Conservation (phyloP, 768 basidiomycete genomes). For the Mycena leptocephala region DNA sequence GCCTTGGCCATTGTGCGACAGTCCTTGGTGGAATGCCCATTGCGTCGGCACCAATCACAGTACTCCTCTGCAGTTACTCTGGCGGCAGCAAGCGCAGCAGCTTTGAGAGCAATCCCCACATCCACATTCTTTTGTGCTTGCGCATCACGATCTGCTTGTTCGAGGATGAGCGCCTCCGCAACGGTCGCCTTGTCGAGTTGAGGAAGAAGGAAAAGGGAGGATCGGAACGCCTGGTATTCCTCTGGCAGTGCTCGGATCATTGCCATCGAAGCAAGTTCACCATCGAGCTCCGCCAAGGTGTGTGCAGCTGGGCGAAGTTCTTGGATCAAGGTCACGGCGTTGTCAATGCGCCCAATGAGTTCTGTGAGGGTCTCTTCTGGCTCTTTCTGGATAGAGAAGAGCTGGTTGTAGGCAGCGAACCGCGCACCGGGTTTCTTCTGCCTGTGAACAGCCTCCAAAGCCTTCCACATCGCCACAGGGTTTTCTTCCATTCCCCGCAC, state of each 20-base stretch:
- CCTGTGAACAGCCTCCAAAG: constrained; percentile 26
- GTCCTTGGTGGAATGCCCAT: constrained; percentile 7
- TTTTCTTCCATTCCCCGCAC: constrained; percentile 37
- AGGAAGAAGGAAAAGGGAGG: constrained; percentile 25
- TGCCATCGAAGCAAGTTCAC: constrained; percentile 40
- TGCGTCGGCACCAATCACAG: constrained; percentile 24
- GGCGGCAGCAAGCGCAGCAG: background rate
- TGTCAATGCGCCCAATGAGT: constrained; percentile 33
- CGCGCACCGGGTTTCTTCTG: constrained; percentile 41
- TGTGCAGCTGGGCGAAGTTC: constrained; percentile 31
- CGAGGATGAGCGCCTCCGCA: constrained; percentile 22
- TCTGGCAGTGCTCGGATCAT: constrained; percentile 41
- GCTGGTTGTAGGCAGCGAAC: constrained; percentile 27
- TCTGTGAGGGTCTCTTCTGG: constrained; percentile 4
- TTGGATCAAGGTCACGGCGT: constrained; percentile 33
- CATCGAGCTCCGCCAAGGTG: constrained; percentile 33
- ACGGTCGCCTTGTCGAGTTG: constrained; percentile 26
- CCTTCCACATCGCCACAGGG: constrained; percentile 35
- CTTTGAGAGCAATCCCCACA: background rate
- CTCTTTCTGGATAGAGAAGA: constrained; percentile 8
- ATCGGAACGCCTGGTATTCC: constrained; percentile 32
- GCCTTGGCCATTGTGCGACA: constrained; percentile 18
- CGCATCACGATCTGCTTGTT: constrained; percentile 8
- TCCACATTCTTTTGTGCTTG: background rate
- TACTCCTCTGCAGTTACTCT: background rate